Evolutionary conservation across 2,329 filamentous ascomycete genomes (phyloP).

Genomic region (Bisporella sp.): DNA sequence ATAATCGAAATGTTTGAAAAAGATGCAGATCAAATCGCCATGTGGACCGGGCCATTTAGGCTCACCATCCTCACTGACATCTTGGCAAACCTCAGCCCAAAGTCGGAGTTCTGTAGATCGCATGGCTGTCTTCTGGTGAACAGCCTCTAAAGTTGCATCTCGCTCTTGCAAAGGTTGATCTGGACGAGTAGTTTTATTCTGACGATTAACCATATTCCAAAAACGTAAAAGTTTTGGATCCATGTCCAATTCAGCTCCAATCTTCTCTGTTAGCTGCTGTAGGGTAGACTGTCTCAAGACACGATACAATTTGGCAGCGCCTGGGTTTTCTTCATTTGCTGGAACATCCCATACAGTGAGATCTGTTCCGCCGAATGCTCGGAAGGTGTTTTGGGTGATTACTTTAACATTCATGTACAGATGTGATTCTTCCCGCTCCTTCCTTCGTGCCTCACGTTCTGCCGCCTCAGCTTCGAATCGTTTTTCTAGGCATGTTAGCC

Average conservation of each 20-base stretch:
- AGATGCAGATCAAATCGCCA: conserved; percentile 66
- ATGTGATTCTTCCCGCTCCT: conserved; percentile 90
- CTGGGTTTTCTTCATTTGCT: conserved; percentile 47
- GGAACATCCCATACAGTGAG: conserved; percentile 61
- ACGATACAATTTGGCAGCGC: conserved; percentile 66
- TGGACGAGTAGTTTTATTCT: conserved; percentile 92
- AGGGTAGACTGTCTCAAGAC: conserved; percentile 70
- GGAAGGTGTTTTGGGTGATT: conserved; percentile 76
- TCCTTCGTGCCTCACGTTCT: conserved; percentile 66
- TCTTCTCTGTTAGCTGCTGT: conserved; percentile 61
- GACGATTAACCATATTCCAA: conserved; percentile 97
- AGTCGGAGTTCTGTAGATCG: conserved; percentile 64
- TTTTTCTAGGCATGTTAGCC: conserved; percentile 43
- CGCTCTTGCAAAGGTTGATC: conserved; percentile 79
- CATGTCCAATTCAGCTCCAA: conserved; percentile 64
- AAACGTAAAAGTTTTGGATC: conserved; percentile 68
- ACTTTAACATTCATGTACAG: conserved; percentile 82
- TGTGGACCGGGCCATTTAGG: conserved; percentile 59
- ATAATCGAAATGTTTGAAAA: conserved; percentile 87
- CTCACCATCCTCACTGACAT: conserved; percentile 59
- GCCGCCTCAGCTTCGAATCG: conserved; percentile 78
- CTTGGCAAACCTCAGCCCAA: conserved; percentile 76
- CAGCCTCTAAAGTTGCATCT: conserved; percentile 72
- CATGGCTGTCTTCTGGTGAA: conserved; percentile 57
- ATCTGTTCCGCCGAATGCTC: conserved; percentile 76